Conservation (phyloP, 2,329 filamentous ascomycete genomes). For the Ascocoryne sarcoides region DNA sequence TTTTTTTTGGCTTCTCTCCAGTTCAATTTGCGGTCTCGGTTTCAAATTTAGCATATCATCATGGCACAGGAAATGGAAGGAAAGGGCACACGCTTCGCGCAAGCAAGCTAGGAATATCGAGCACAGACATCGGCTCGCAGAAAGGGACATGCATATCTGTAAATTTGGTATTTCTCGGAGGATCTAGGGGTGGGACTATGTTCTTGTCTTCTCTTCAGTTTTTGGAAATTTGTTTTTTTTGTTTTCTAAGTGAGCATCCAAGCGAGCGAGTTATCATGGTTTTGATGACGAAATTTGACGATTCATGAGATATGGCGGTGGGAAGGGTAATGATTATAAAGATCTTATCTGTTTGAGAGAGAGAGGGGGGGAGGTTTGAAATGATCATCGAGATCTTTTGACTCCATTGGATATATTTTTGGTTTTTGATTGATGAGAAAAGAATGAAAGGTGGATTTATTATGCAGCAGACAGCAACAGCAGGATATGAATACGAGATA, state of each 20-base stretch:
- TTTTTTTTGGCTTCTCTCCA: too few species aligned
- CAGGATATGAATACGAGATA: too few species aligned
- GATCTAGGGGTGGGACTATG: too few species aligned
- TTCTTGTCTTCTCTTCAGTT: too few species aligned
- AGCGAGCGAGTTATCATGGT: too few species aligned
- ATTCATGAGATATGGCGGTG: neutral
- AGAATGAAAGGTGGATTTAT: neutral
- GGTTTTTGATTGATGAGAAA: neutral
- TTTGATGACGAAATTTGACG: neutral
- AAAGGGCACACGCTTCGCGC: neutral
- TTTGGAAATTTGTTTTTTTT: too few species aligned
- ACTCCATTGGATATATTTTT: too few species aligned
- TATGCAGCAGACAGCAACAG: too few species aligned
- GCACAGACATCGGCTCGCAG: constrained; percentile 1
- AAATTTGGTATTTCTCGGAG: too few species aligned
- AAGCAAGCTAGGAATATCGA: constrained; percentile 2
- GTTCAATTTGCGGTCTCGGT: constrained; percentile 4
- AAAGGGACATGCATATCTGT: too few species aligned
- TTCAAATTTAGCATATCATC: constrained; percentile 10
- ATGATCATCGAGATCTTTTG: neutral
- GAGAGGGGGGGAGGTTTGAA: neutral
- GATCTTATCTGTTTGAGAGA: too few species aligned
- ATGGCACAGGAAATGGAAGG: neutral
- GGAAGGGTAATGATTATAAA: neutral
- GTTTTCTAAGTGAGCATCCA: too few species aligned